These are phyloP conservation scores for Thalassiosira sp. DNA, from an alignment of 352 stramenopile genomes.

Conservation along the genomic window DNA sequence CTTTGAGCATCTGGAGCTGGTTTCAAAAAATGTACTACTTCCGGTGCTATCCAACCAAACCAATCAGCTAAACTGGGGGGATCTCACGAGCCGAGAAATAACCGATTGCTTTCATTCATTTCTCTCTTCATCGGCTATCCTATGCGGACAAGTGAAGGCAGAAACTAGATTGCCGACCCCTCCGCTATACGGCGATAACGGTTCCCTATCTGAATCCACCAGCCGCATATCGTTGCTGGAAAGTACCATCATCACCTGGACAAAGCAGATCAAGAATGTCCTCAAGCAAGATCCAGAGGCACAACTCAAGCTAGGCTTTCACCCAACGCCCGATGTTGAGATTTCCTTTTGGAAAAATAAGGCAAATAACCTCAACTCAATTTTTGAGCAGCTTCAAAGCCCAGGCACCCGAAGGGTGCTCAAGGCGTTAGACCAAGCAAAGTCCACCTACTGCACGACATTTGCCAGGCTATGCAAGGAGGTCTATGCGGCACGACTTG, in stretches of 20 bases:
- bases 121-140: constrained; percentile 94
- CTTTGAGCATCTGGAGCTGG: constrained; percentile 93
- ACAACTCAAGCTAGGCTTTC: constrained; percentile 92
- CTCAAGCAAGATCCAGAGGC: constrained; percentile 97
- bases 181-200: constrained; percentile 86
- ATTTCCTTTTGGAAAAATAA: constrained; percentile 98
- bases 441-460: constrained; percentile 92
- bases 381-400: constrained; percentile 90
- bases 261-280: constrained; percentile 98
- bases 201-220: constrained; percentile 27
- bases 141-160: constrained; percentile 95
- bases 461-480: constrained; percentile 97
- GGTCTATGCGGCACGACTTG: constrained; percentile 93
- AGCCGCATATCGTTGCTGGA: constrained; percentile 97
- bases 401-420: constrained; percentile 94
- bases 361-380: constrained; percentile 92
- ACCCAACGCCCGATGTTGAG: constrained; percentile 96
- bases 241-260: constrained; percentile 97
- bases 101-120: constrained; percentile 97
- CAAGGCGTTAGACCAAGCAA: constrained; percentile 91
- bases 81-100: constrained; percentile 95
- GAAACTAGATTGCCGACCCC: constrained; percentile 95
- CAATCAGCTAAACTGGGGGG: constrained; percentile 95
- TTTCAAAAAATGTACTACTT: constrained; percentile 94
- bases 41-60: constrained; percentile 93